Evolutionary conservation across 192 early-diverging fungal genomes (phyloP), one percentile per base, ranked within the genome.

Genomic region (Podila minutissima): DNA sequence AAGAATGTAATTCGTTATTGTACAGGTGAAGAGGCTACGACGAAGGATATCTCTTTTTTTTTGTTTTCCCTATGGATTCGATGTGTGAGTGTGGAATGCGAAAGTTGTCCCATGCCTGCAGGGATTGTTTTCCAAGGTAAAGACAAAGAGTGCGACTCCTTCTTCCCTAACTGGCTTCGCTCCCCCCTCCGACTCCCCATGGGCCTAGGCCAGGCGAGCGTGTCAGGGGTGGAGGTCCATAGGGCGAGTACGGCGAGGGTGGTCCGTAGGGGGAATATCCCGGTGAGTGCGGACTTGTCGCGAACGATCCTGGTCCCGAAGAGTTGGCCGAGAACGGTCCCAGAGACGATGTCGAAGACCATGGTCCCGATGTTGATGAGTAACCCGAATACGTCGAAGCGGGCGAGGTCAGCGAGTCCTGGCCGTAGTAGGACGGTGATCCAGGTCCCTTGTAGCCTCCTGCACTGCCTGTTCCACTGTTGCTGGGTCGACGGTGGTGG

Each of bases 401-500:
- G 75, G 55, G 88, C 79, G 35, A 92, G 82, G 61, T 88, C 72
- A 65, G 88, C 87, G 20, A 89, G 86, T 69, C 91, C 89, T 81
- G 87, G 79, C 74, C 88, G 74, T 67, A 89, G 88, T 59, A 82
- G 32, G 71, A 90, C 81, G 59, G 82, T 69, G 31, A 71, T 41
- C 28, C 29, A 10, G 63, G 71, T 15, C 24, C 24, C 22, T 24
- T 55, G 53, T 55, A 24, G 6, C 64, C 41, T 35, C 59, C 37
- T 6, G 38, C 38, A 33, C 53, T 62, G 20, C 46, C 60, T 28
- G 31, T 48, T 24, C 51, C 32, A 31, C 20, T 59, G 6, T 22
- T 31, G 41, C 58, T 67, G 24, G 65, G 67, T 12, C 66, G 77
- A 20, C 48, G 61, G 7, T 74, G 66, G 26, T 81, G 71, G 32